Conservation (phyloP, 805 yeast genomes). For the Starmerella sp. region DNA sequence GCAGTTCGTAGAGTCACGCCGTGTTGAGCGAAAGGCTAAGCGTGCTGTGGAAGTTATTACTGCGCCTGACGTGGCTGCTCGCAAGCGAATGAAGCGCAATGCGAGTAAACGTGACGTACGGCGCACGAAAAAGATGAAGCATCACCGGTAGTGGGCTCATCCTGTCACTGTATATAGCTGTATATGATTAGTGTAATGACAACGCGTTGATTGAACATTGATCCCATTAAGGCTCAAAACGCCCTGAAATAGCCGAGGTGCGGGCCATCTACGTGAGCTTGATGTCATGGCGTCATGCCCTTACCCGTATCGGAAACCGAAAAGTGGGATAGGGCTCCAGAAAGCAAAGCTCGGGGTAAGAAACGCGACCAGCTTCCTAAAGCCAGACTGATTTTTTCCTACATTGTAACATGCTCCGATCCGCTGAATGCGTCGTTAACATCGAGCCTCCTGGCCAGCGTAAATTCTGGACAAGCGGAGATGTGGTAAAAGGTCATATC, state of each 20-base stretch:
- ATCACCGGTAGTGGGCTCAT: not conserved
- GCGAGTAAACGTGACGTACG: conserved; percentile 65
- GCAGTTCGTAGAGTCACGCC: conserved; percentile 44
- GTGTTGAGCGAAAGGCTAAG: conserved; percentile 66
- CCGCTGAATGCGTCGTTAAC: conserved; percentile 5
- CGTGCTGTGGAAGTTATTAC: conserved; percentile 63
- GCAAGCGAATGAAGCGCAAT: conserved; percentile 66
- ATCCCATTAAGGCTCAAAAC: no score
- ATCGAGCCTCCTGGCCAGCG: not conserved
- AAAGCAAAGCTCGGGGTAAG: not conserved
- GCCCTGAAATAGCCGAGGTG: no score
- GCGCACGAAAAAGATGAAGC: conserved; percentile 9
- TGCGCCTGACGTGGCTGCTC: conserved; percentile 75
- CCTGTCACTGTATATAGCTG: no score
- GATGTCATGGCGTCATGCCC: not conserved
- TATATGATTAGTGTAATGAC: no score
- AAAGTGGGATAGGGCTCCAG: not conserved
- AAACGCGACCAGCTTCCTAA: no score
- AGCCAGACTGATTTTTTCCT: not conserved
- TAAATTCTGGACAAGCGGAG: conserved; percentile 11
- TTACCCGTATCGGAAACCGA: not conserved
- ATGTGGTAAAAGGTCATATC: conserved; percentile 7
- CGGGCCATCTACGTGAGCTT: no score
- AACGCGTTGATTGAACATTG: no score
- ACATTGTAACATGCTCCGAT: not conserved